Evolutionary conservation across 106 monocot genomes (phyloP), one percentile per base, ranked within the genome.

Genomic region (Acanthochlamys bracteata): DNA sequence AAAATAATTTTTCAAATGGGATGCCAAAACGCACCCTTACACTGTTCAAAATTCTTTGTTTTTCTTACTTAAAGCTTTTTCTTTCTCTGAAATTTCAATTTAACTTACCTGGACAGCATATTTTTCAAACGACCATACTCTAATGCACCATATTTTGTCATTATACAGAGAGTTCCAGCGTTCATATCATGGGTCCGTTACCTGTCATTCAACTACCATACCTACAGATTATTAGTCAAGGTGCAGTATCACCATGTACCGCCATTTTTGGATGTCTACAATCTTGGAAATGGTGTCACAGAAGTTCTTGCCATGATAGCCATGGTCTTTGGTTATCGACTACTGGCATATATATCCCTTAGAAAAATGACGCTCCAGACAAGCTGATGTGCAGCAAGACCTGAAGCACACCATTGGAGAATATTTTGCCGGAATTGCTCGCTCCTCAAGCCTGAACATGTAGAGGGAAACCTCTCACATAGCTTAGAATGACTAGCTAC

Each of bases 121-220:
- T 33, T 1, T 49, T 49, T 49, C 15, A 17, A 17, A 49, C 9
- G 12, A 2, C 2, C 15, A 2, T 49, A 49, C 10, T 49, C 49
- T 4, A 49, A 49, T 49, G 17, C 49, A 49, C 49, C 49, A 2
- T 49, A 4, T 10, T 56, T 7, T 65, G 26, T 66, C 68, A 22
- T 68, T 46, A 60, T 85, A 81, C 92, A 92, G 92, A 73, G 64
- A 63, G 88, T 92, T 55, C 88, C 92, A 56, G 67, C 59, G 4
- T 88, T 88, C 79, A 84, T 92, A 72, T 84, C 84, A 66, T 92
- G 92, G 92, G 54, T 88, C 10, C 84, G 84, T 24, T 88, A 82
- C 54, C 10, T 84, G 46, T 92, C 92, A 39, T 88, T 92, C 88
- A 92, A 88, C 68, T 88, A 88, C 40, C 92, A 92, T 67, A 92